Evolutionary conservation across 2,329 filamentous ascomycete species (phyloP).

Genomic region (Alternaria infectoria): DNA sequence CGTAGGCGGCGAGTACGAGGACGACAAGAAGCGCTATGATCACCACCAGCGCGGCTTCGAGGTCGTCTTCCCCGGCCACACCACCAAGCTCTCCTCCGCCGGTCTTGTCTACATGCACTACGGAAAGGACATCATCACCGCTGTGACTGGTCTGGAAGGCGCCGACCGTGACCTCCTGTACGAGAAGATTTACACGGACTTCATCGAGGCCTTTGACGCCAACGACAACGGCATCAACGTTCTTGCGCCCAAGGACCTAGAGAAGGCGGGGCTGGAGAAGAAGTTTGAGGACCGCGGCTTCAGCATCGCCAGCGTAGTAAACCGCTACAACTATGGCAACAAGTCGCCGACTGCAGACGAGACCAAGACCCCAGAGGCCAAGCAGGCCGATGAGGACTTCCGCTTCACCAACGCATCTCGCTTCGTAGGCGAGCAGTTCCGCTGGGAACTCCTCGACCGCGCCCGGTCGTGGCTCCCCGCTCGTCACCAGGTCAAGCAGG

Average conservation of each 20-base stretch:
- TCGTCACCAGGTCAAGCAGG: slow-evolving; percentile 75
- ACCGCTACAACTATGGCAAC: slow-evolving; percentile 75
- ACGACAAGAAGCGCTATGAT: slow-evolving; percentile 79
- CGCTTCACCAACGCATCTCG: slow-evolving; percentile 78
- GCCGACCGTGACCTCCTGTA: slow-evolving; percentile 77
- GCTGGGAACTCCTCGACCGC: slow-evolving; percentile 78
- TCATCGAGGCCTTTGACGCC: slow-evolving; percentile 94
- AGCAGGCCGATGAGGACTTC: slow-evolving; percentile 77
- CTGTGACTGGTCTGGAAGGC: slow-evolving; percentile 66
- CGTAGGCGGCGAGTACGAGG: slow-evolving; percentile 93
- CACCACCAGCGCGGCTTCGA: slow-evolving; percentile 95
- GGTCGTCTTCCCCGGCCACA: slow-evolving; percentile 80
- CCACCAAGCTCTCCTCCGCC: slow-evolving; percentile 90
- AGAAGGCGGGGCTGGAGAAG: slow-evolving; percentile 76
- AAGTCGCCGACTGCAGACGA: slow-evolving; percentile 50
- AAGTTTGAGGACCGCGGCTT: slow-evolving; percentile 84
- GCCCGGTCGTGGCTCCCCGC: slow-evolving; percentile 84
- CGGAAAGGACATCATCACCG: slow-evolving; percentile 80
- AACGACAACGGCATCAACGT: slow-evolving; percentile 94
- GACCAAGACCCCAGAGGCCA: slow-evolving; percentile 47
- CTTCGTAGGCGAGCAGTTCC: slow-evolving; percentile 90
- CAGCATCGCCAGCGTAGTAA: slow-evolving; percentile 85
- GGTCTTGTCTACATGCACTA: slow-evolving; percentile 97
- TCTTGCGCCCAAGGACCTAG: slow-evolving; percentile 75
- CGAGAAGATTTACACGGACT: slow-evolving; percentile 88